phyloP scores from a whole-genome alignment of 2,329 filamentous ascomycete species.

The Cladosporium phlei region DNA sequence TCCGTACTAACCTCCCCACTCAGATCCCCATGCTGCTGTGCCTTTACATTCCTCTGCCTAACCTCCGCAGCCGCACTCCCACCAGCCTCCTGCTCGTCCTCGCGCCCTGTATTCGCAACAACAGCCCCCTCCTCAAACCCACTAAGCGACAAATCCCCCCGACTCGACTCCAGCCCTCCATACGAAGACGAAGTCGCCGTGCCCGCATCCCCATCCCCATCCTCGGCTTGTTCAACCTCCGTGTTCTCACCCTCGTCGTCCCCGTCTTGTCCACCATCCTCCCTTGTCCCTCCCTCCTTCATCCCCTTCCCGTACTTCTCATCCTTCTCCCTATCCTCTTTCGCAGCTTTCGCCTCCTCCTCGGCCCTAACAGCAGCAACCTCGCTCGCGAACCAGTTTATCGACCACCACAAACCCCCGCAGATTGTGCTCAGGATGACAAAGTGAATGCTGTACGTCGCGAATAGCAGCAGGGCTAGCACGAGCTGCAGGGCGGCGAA shows the following conservation, averaged over 20 bases:
- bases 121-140: conserved; percentile 15
- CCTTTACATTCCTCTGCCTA: conserved; percentile 15
- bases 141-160: conserved; percentile 13
- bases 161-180: conserved; percentile 16
- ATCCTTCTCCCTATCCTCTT: conserved; percentile 43
- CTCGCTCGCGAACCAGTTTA: conserved; percentile 92
- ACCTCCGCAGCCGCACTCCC: conserved; percentile 16
- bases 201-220: conserved; percentile 17
- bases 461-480: conserved; percentile 68
- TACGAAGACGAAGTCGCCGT: no score
- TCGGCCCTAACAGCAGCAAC: conserved; percentile 46
- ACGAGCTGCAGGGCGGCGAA: conserved; percentile 82
- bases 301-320: conserved; percentile 39
- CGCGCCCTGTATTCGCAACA: conserved; percentile 10
- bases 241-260: conserved; percentile 46
- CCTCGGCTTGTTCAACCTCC: conserved; percentile 30
- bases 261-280: conserved; percentile 28
- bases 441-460: conserved; percentile 86
- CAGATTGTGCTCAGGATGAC: conserved; percentile 73
- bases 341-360: conserved; percentile 46
- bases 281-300: conserved; percentile 34
- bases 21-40: conserved; percentile 15
- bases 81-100: conserved; percentile 9
- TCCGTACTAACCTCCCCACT: conserved; percentile 60
- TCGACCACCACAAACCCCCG: conserved; percentile 80